Evolutionary conservation across 2,329 filamentous ascomycete genomes (phyloP), one percentile per base, ranked within the genome.

Genomic region (Cercospora zeina): DNA sequence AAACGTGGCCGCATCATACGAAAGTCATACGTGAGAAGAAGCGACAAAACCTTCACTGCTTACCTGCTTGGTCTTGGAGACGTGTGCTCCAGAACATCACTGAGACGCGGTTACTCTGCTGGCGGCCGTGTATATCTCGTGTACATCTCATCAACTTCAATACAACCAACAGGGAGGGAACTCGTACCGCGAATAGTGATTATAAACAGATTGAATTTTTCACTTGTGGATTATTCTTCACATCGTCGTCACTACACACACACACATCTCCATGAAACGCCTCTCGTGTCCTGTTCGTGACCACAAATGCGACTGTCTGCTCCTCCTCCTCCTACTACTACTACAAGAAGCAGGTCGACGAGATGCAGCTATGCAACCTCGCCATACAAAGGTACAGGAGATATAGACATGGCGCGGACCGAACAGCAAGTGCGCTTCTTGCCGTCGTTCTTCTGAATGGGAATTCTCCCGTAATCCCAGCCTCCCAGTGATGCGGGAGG

Each of bases 371-470:
- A 58, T n/a, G 42, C 49, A 34, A 60, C 58, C 33, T 69, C 68
- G 57, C 69, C 68, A 59, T 69, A 70, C 21, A 69, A 47, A 24
- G 62, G 54, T 33, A 63, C 62, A 49, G 68, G 67, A 50, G 69
- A 70, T 45, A 67, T 60, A 37, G 68, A 69, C 62, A 69, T 68
- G 31, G 63, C 50, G 19, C 65, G 57, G 19, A 65, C 64, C 3
- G 70, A 72, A 60, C 70, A 72, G 63, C 73, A 75, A 30, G 68
- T 70, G 10, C 73, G 64, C 65, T 75, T 75, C 62, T 70, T 72
- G 59, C 73, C 73, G 33, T 72, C 69, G 37, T 69, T 64, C 62
- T 71, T 73, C 53, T 70, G 67, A 19, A 74, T 67, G 8, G 72
- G 70, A 14, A 73, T 55, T 36, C 72, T 63, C 33, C 57, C 65